Base-by-base conservation (phyloP, 1,284 basidiomycete genomes). In the Ganoderma sinense region DNA sequence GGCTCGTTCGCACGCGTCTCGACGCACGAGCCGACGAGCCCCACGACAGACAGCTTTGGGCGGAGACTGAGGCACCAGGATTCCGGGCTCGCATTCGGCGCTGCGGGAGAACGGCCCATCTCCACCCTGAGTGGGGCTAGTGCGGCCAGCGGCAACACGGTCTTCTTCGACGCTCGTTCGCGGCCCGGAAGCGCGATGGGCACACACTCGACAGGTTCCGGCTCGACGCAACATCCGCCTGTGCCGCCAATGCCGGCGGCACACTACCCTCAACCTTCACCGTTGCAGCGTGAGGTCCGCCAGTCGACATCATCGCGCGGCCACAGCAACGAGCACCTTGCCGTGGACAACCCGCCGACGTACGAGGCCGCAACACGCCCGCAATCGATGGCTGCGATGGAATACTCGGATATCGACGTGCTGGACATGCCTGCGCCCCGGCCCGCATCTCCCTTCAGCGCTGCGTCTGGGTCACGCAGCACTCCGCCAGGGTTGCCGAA, bases 361-460 rank as follows among this genome's bases (percentile, higher is more conserved):
- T 86, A 86, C 61, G 76, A 82, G 18, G 69, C 73, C 62, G 41
- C 36, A 14, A 45, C 71, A 8, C 56, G 65, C 70, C 77, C 51
- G 10, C 71, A 40, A 68, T 71, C 43, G 65, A 73, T 58, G 71
- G 74, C 62, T 68, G 71, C 62, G 74, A 68, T 71, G 70, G 61
- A 73, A 43, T 67, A 71, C 40, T 77, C 71, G 69, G 77, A 72
- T 59, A 75, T 79, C n/a, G 90, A 92, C 73, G 80, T 88, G 60
- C 83, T 92, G 0, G 91, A 92, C 72, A 81, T 87, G 69, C 90
- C 91, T 1, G 87, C 82, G 0, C 90, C 90, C 0, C 79, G 83
- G 16, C 85, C 88, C 8, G 80, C 85, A 1, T 82, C 85, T 16
- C 84, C 84, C 0, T 90, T 90, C 72, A 75, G 75, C 14, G 77